Percentiles rank a stretch among this genome's conserved stretches.
These are phyloP conservation scores for Quercus berberidifolia DNA, from an alignment of 306 rosid genomes.

Conservation along the genomic window DNA sequence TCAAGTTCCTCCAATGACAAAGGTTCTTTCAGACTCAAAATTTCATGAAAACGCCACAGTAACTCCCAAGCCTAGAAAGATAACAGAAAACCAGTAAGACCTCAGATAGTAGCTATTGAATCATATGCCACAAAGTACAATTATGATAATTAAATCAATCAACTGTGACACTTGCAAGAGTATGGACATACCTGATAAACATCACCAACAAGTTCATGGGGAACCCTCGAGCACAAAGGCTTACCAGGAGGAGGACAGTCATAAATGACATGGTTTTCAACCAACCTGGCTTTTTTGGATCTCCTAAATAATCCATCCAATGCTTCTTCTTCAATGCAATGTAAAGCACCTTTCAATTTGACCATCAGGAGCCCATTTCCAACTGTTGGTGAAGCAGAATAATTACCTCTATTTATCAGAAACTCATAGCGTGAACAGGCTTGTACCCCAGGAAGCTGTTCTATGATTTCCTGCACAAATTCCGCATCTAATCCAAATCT, in stretches of 20 bases:
- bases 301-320: constrained; percentile 48
- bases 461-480: constrained; percentile 89
- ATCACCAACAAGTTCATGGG: constrained; percentile 71
- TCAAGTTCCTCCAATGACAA: constrained; percentile 72
- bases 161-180: constrained; percentile 12
- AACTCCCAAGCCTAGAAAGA: constrained; percentile 75
- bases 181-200: constrained; percentile 70
- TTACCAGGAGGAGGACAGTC: constrained; percentile 84
- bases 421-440: constrained; percentile 55
- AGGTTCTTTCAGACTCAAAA: constrained; percentile 64
- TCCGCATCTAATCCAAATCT: constrained; percentile 91
- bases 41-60: constrained; percentile 61
- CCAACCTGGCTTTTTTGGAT: constrained; percentile 48
- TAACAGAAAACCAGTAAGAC: constrained; percentile 17
- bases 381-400: constrained; percentile 60
- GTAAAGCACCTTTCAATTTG: constrained; percentile 43
- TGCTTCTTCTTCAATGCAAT: constrained; percentile 50
- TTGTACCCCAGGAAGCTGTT: constrained; percentile 67
- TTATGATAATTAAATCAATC: constrained; percentile 7
- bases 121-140: constrained; percentile 3
- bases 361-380: constrained; percentile 70
- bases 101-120: constrained; percentile 12
- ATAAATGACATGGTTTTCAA: constrained; percentile 27
- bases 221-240: constrained; percentile 64
- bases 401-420: constrained; percentile 46